Base-by-base conservation (phyloP, 2,329 filamentous ascomycete species). In the Emericellopsis atlantica region DNA sequence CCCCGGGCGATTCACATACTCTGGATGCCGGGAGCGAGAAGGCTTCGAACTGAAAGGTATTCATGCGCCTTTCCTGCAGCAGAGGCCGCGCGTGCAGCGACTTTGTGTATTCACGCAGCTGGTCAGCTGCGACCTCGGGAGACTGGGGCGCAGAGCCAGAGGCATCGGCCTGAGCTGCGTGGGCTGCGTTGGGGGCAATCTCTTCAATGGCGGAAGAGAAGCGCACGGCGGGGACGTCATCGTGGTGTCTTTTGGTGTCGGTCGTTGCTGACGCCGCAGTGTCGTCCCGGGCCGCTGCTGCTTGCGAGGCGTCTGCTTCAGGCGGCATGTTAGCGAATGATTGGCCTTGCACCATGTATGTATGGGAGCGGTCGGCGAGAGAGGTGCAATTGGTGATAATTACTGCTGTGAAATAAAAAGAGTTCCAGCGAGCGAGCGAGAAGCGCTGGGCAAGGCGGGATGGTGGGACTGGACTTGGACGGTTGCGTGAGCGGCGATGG, bases 31-130 rank as follows among this genome's bases (percentile, higher is more conserved):
- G 90, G 40, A 96, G 70, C 31, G 92, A 96, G 47, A 95, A 80
- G 29, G 90, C 82, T 57, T 95, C 89, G 54, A 89, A 96, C 35
- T 83, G 80, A 62, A 87, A 94, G 56, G 88, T 85, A 56, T 83
- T 84, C 69, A 94, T 77, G 47, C 89, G 78, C 43, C 79, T 74
- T 51, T 89, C 82, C 64, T 95, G 89, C 45, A 95, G 71, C 51
- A 81, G 78, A 37, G 79, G 74, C 46, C 78, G 77, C 48, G 32
- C 8, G n/a, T 35, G n/a, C 9, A 8, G 9, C n/a, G 22, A 94
- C 67, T 21, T 77, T 80, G 50, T 79, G 76, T 39, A 84, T 80
- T 45, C 95, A 66, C 44, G 76, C 43, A 93, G 67, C 54, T 89
- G 75, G 43, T 85, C 79, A 15, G 66, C 62, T 6, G 69, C 68